These are phyloP conservation scores for Kondoa malvinella DNA, from an alignment of 768 basidiomycete species.

Conservation along the genomic window DNA sequence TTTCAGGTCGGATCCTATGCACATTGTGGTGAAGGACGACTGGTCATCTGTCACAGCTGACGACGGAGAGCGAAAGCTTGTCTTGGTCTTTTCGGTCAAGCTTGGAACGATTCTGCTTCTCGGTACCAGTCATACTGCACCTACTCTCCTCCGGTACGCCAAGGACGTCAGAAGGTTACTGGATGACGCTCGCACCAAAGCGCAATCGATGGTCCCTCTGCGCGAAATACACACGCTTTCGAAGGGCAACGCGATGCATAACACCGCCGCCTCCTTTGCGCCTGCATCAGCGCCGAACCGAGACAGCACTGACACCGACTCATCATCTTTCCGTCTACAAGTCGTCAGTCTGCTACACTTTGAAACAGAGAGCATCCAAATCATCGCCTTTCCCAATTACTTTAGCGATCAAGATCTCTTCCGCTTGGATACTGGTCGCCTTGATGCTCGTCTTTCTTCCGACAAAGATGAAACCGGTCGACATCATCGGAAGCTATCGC, in stretches of 20 bases:
- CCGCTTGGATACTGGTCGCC: conserved; percentile 59
- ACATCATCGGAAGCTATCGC: conserved; percentile 13
- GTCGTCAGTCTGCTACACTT: conserved; percentile 62
- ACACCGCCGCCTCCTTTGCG: neutral
- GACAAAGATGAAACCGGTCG: neutral
- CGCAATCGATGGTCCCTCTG: conserved; percentile 39
- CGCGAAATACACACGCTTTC: neutral
- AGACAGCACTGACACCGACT: conserved; percentile 2
- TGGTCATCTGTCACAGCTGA: conserved; percentile 46
- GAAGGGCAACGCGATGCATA: neutral
- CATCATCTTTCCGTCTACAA: conserved; percentile 37
- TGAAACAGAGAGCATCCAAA: conserved; percentile 45
- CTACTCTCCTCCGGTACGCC: conserved; percentile 54
- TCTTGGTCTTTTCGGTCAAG: conserved; percentile 55
- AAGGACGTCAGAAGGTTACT: conserved; percentile 60
- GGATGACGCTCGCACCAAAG: conserved; percentile 54
- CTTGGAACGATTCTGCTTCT: conserved; percentile 52
- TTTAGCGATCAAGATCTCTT: conserved; percentile 65
- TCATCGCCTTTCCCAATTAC: conserved; percentile 61
- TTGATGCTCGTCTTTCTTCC: conserved; percentile 28
- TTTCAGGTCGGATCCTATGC: conserved; percentile 56
- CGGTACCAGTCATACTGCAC: conserved; percentile 57
- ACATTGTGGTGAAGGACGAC: conserved; percentile 59
- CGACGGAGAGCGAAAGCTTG: conserved; percentile 36
- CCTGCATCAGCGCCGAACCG: conserved; percentile 3